phyloP scores from a whole-genome alignment of 1,139 yeast genomes.

The Diutina rugosa region DNA sequence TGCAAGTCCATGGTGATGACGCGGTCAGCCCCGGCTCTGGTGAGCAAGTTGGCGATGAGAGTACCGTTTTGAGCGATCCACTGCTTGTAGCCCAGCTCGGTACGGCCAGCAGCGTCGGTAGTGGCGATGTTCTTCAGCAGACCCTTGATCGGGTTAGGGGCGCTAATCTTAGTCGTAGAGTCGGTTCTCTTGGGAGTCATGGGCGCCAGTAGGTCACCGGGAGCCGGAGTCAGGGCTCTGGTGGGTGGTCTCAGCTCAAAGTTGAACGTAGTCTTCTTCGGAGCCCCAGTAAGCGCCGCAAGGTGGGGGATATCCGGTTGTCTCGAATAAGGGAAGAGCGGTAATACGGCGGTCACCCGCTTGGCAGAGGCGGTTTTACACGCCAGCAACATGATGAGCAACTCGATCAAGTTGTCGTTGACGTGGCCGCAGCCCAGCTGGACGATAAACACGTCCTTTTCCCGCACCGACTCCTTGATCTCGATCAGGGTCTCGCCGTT shows the following conservation, averaged over 20 bases:
- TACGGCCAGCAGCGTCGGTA: constrained; percentile 27
- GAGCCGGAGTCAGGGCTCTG: neutral
- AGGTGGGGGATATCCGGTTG: constrained; percentile 1
- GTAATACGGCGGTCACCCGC: constrained; percentile 3
- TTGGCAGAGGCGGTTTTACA: constrained; percentile 1
- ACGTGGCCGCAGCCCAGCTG: constrained; percentile 4
- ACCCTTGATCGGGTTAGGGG: neutral
- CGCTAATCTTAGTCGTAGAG: neutral
- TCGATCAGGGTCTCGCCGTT: constrained; percentile 35
- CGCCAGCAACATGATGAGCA: constrained; percentile 30
- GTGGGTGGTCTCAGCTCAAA: neutral
- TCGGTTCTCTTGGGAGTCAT: neutral
- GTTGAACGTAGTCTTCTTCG: constrained; percentile 5
- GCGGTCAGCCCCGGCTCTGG: constrained; percentile 3
- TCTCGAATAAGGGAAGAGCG: constrained; percentile 2
- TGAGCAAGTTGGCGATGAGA: constrained; percentile 13
- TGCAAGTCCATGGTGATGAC: constrained; percentile 3
- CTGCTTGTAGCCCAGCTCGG: constrained; percentile 64
- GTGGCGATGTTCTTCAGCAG: neutral
- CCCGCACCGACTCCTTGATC: constrained; percentile 1
- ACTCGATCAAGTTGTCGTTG: constrained; percentile 5
- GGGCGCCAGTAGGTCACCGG: neutral
- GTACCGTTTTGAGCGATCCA: constrained; percentile 98
- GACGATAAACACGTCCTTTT: constrained; percentile 3
- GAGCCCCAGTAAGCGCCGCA: constrained; percentile 27